These are phyloP conservation scores for Ceratopteris richardii DNA, from an alignment of 75 land plant species.

Conservation along the genomic window DNA sequence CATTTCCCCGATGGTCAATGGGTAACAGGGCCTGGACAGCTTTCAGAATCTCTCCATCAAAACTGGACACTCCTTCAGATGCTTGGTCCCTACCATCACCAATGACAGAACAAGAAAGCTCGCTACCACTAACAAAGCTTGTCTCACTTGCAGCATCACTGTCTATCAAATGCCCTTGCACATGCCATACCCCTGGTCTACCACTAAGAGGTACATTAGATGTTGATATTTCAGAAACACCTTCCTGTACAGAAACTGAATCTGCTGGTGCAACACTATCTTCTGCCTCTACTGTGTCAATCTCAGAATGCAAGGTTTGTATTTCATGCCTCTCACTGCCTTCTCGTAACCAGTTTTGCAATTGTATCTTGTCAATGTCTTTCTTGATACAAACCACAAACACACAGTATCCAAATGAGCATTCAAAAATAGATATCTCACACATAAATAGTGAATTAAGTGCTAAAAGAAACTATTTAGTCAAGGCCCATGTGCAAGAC, in stretches of 20 bases:
- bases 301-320: not conserved
- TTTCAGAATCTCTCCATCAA: conserved; percentile 35
- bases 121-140: conserved; percentile 71
- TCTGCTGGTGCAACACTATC: not conserved
- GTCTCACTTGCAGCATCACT: conserved; percentile 61
- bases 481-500: no score
- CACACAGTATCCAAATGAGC: not conserved
- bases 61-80: conserved; percentile 9
- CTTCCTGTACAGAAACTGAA: not conserved
- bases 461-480: no score
- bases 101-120: conserved; percentile 29
- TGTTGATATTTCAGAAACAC: not conserved
- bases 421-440: not conserved
- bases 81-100: conserved; percentile 23
- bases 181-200: conserved; percentile 28
- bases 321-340: not conserved
- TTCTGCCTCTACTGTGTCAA: not conserved
- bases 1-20: conserved; percentile 53
- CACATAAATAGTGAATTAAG: no score
- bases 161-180: conserved; percentile 56
- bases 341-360: not conserved
- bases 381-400: conserved; percentile 3
- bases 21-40: conserved; percentile 49
- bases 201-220: not conserved
- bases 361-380: not conserved